Conservation (phyloP, 164 flowering plant genomes). For the Vitis cinerea region DNA sequence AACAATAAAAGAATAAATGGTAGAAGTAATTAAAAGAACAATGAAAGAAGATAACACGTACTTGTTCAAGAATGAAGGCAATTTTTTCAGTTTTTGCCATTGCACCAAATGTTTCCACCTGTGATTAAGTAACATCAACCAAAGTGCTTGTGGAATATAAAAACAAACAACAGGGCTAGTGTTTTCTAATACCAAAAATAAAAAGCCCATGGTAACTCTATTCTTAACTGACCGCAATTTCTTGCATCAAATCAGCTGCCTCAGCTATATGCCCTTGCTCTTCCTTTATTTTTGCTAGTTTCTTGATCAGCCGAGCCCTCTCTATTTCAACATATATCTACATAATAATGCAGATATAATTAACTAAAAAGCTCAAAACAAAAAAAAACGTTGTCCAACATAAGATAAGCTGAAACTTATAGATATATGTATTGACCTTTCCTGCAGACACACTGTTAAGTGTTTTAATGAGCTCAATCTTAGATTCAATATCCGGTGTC, state of each 20-base stretch:
- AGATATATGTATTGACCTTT: slow-evolving; percentile 49
- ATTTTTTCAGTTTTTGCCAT: slow-evolving; percentile 99
- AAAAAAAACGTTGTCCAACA: neutral
- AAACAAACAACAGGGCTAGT: neutral
- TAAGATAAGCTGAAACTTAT: neutral
- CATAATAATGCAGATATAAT: neutral
- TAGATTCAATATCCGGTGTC: slow-evolving; percentile 89
- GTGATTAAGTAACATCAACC: slow-evolving; percentile 13
- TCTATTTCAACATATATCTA: slow-evolving; percentile 96
- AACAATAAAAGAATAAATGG: neutral
- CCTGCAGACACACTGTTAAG: slow-evolving; percentile 93
- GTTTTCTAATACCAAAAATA: too few species aligned
- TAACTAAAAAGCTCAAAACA: neutral
- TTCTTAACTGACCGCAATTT: slow-evolving; percentile 72
- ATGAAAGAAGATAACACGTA: slow-evolving; percentile 19
- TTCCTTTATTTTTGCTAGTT: slow-evolving; percentile 94
- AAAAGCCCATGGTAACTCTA: neutral
- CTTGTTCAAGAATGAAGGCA: slow-evolving; percentile 97
- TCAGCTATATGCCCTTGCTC: slow-evolving; percentile 91
- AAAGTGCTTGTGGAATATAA: neutral
- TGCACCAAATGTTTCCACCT: slow-evolving; percentile 99
- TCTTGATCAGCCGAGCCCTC: slow-evolving; percentile 82
- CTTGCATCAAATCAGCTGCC: slow-evolving; percentile 99
- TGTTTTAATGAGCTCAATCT: slow-evolving; percentile 85
- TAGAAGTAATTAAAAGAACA: neutral